Evolutionary conservation across 305 asterid genomes (phyloP).

Genomic region (Fraxinus sp.): DNA sequence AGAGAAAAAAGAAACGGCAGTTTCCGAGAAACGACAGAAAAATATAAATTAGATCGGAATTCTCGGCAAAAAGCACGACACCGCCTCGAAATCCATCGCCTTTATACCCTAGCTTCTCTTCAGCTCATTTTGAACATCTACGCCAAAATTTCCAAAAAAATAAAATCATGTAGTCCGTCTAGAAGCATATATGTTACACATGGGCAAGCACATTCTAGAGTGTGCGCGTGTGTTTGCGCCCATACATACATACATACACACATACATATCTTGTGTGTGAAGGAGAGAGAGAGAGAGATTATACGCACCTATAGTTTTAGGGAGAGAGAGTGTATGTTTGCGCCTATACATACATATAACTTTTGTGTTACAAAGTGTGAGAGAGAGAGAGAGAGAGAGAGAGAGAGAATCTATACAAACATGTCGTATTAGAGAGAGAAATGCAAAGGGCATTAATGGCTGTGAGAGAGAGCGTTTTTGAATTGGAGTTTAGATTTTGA

Average conservation of each 20-base stretch:
- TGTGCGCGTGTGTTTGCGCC: not conserved
- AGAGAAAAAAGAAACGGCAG: conserved; percentile 14
- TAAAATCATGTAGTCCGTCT: no score
- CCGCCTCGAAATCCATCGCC: conserved; percentile 37
- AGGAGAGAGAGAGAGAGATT: not conserved
- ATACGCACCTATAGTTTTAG: not conserved
- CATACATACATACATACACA: no score
- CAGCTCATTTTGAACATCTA: conserved; percentile 24
- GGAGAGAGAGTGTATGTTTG: not conserved
- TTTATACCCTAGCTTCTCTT: conserved; percentile 20
- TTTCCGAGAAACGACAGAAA: conserved; percentile 24
- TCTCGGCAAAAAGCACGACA: conserved; percentile 34
- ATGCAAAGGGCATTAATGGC: conserved; percentile 34
- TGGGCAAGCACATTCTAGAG: not conserved
- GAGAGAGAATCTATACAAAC: not conserved
- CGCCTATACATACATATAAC: not conserved
- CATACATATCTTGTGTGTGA: not conserved
- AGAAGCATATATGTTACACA: no score
- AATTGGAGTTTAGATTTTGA: not conserved
- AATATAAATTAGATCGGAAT: conserved; percentile 31
- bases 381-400: not conserved
- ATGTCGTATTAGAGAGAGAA: conserved; percentile 4
- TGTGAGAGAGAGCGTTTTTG: not conserved
- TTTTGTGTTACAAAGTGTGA: not conserved
- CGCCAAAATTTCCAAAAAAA: not conserved